phyloP scores from a whole-genome alignment of 2,329 filamentous ascomycete species.

The Colletotrichum lindemuthianum region DNA sequence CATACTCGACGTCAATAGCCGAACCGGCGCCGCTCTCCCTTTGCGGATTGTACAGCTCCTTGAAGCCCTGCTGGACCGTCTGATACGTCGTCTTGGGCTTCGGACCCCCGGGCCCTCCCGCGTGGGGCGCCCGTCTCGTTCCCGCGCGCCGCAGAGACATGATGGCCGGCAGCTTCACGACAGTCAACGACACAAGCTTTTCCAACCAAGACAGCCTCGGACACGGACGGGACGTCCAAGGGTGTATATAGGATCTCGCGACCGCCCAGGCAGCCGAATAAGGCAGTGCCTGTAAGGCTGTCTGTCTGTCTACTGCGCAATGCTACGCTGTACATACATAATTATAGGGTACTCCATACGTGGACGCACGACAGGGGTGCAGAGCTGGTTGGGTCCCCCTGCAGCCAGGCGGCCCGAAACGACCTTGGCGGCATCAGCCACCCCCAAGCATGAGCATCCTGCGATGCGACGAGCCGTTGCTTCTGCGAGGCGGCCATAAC shows the following conservation, averaged over 20 bases:
- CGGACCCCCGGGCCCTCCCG: slow-evolving; percentile 25
- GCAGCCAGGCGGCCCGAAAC: slow-evolving; percentile 31
- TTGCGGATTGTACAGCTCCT: slow-evolving; percentile 47
- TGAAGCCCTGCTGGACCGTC: slow-evolving; percentile 50
- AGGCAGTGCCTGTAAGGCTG: slow-evolving; percentile 17
- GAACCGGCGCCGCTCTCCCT: slow-evolving; percentile 38
- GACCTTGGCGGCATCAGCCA: slow-evolving; percentile 30
- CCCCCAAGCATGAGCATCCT: slow-evolving; percentile 29
- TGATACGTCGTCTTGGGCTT: slow-evolving; percentile 48
- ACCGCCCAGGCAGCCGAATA: slow-evolving; percentile 21
- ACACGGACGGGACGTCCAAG: slow-evolving; percentile 1
- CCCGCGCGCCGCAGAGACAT: slow-evolving; percentile 31
- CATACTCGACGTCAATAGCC: slow-evolving; percentile 49
- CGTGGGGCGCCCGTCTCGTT: slow-evolving; percentile 30
- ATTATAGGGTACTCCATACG: not conserved
- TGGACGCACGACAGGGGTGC: slow-evolving; percentile 1
- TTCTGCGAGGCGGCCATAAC: too few relatives aligned
- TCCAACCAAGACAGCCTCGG: not conserved
- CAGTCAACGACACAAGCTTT: not conserved
- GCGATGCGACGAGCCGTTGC: slow-evolving; percentile 8
- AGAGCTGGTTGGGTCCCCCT: slow-evolving; percentile 19
- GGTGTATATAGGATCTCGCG: slow-evolving; percentile 20
- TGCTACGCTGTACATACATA: too few relatives aligned
- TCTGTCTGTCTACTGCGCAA: not conserved
- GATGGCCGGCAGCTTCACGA: slow-evolving; percentile 4